Conservation (phyloP, 2,329 filamentous ascomycete species). For the Rutstroemia sp. region DNA sequence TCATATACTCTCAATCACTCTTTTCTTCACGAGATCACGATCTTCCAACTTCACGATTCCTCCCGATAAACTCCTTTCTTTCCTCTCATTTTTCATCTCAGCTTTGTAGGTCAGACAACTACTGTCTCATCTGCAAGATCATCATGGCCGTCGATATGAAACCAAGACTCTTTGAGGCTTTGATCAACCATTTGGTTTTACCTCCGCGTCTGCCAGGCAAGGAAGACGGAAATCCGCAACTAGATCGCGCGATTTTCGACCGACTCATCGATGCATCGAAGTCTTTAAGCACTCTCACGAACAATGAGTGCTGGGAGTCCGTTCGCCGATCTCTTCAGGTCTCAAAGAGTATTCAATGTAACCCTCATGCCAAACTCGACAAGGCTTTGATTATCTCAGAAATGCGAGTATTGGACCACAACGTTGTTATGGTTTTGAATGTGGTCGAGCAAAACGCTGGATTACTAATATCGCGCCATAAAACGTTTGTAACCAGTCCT, state of each 20-base stretch:
- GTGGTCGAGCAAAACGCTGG: slow-evolving; percentile 43
- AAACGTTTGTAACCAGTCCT: slow-evolving; percentile 8
- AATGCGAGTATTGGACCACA: slow-evolving; percentile 26
- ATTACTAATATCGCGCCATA: slow-evolving; percentile 33
- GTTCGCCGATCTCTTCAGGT: slow-evolving; percentile 12
- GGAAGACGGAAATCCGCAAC: slow-evolving; percentile 12
- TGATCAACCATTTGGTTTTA: slow-evolving; percentile 19
- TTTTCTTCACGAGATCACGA: no score
- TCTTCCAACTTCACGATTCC: no score
- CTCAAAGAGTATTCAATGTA: slow-evolving; percentile 5
- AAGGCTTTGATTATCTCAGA: slow-evolving; percentile 22
- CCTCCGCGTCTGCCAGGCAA: slow-evolving; percentile 16
- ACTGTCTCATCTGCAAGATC: background rate
- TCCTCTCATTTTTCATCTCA: no score
- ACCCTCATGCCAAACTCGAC: slow-evolving; percentile 14
- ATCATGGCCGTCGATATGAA: background rate
- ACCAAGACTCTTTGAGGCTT: slow-evolving; percentile 7
- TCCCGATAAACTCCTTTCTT: no score
- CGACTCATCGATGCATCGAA: slow-evolving; percentile 9
- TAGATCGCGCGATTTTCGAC: slow-evolving; percentile 9
- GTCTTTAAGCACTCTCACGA: background rate
- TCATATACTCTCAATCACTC: no score
- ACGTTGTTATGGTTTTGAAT: slow-evolving; percentile 35
- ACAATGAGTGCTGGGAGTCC: background rate
- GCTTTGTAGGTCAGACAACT: no score